A percentile compares a stretch with the other conserved stretches of the same genome.
Conservation (phyloP, 2,329 filamentous ascomycete genomes). For the Colletotrichum sp. region DNA sequence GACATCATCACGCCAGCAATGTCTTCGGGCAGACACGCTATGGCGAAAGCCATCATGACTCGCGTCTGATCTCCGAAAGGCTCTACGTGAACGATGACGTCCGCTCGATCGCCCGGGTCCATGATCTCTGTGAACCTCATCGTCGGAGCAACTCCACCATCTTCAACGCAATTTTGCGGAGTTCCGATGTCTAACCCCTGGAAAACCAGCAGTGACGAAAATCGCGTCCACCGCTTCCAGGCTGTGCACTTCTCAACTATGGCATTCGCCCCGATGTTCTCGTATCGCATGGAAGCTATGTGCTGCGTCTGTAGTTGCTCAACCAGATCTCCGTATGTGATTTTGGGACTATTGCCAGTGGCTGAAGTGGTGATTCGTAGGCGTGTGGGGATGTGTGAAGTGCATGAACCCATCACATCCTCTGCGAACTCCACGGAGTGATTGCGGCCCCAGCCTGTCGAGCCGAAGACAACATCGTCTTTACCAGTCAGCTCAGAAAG, state of each 20-base stretch:
- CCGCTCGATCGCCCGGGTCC: not conserved
- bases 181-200: conserved; percentile 1
- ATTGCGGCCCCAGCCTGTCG: conserved; percentile 4
- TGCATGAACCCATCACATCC: conserved; percentile 8
- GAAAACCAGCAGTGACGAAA: not conserved
- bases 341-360: not conserved
- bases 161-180: not conserved
- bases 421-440: not conserved
- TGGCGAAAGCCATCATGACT: not conserved
- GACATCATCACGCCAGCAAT: not conserved
- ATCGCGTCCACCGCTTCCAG: not conserved
- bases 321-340: not conserved
- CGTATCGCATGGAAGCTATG: conserved; percentile 49
- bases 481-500: not conserved
- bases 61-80: not conserved
- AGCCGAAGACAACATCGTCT: not conserved
- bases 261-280: conserved; percentile 53
- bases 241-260: conserved; percentile 57
- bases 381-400: not conserved
- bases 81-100: not conserved
- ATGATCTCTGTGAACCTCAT: not conserved
- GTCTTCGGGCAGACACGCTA: not conserved
- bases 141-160: not conserved
- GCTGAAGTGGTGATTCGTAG: not conserved
- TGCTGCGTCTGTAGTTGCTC: conserved; percentile 53